A percentile compares a stretch with the other conserved stretches of the same genome.
Conservation (phyloP, 1,284 basidiomycete species). For the Neolentinus lepideus region DNA sequence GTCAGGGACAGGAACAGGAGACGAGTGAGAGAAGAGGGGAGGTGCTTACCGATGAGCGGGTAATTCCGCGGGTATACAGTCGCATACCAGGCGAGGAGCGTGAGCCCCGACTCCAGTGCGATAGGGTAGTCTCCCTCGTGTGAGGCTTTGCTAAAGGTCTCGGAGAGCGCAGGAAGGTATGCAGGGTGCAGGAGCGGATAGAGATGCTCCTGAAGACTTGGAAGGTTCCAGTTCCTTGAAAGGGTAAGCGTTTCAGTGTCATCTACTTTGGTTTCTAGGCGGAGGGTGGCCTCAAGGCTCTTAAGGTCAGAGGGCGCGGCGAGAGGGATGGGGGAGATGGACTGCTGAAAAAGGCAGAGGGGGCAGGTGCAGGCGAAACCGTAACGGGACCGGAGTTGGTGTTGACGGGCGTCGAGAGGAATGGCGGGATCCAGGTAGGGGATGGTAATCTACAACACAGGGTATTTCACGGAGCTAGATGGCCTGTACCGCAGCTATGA, state of each 20-base stretch:
- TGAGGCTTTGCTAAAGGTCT: constrained; percentile 54
- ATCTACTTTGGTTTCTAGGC: background rate
- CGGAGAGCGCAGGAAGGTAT: constrained; percentile 52
- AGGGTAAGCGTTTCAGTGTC: background rate
- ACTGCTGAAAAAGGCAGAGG: constrained; percentile 40
- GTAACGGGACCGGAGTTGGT: constrained; percentile 53
- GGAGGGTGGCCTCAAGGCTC: background rate
- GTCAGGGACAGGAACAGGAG: background rate
- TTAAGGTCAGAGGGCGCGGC: constrained; percentile 20
- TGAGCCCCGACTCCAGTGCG: constrained; percentile 48
- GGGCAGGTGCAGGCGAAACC: constrained; percentile 59
- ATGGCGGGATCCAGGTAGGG: constrained; percentile 74
- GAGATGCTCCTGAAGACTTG: constrained; percentile 31
- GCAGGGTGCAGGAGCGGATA: constrained; percentile 43
- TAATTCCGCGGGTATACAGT: constrained; percentile 65
- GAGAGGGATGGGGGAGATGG: constrained; percentile 26
- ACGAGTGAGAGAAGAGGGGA: constrained; percentile 1
- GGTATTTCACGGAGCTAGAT: background rate
- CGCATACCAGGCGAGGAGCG: constrained; percentile 55
- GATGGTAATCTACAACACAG: constrained; percentile 48
- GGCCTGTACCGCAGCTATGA: background rate
- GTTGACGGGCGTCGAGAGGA: constrained; percentile 44
- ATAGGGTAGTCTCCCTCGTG: constrained; percentile 50
- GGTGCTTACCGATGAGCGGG: constrained; percentile 63
- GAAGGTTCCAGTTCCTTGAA: background rate